Percentiles rank a stretch among this genome's conserved stretches.
Evolutionary conservation across 306 rosid genomes (phyloP).

Genomic region (Cicer chorassanicum): DNA sequence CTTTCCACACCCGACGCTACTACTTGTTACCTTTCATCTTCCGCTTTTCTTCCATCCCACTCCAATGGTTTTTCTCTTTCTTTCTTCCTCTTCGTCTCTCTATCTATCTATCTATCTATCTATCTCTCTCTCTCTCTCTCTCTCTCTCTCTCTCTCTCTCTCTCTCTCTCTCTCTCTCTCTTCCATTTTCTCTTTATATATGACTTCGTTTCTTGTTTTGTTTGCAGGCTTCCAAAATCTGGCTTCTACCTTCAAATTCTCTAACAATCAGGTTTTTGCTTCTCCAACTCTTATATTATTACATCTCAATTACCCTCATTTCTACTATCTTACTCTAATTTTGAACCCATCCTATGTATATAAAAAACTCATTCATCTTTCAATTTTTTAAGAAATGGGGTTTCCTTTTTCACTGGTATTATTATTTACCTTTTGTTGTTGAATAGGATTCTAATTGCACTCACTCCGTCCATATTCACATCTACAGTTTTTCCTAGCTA

Average conservation of each 20-base stretch:
- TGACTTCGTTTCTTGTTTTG: too few relatives aligned
- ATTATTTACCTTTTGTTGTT: too few relatives aligned
- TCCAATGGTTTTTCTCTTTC: constrained; percentile 41
- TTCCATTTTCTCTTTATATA: not conserved
- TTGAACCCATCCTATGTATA: not conserved
- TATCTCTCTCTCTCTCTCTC: too few relatives aligned
- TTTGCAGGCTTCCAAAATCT: constrained; percentile 17
- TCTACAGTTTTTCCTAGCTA: too few relatives aligned
- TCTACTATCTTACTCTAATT: too few relatives aligned
- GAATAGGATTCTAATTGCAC: too few relatives aligned
- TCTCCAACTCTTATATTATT: not conserved
- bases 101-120: too few relatives aligned
- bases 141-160: too few relatives aligned
- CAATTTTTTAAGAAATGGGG: not conserved
- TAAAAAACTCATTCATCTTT: not conserved
- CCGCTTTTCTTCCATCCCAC: constrained; percentile 45
- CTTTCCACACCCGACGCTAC: constrained; percentile 26
- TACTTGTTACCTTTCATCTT: constrained; percentile 37
- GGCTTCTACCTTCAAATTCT: constrained; percentile 37
- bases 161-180: too few relatives aligned
- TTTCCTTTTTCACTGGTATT: not conserved
- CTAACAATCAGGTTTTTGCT: constrained; percentile 53
- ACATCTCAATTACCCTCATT: not conserved
- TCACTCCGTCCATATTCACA: too few relatives aligned
- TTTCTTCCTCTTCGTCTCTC: not conserved